phyloP scores from a whole-genome alignment of 1,284 basidiomycete species.

The Heterobasidion occidentale region DNA sequence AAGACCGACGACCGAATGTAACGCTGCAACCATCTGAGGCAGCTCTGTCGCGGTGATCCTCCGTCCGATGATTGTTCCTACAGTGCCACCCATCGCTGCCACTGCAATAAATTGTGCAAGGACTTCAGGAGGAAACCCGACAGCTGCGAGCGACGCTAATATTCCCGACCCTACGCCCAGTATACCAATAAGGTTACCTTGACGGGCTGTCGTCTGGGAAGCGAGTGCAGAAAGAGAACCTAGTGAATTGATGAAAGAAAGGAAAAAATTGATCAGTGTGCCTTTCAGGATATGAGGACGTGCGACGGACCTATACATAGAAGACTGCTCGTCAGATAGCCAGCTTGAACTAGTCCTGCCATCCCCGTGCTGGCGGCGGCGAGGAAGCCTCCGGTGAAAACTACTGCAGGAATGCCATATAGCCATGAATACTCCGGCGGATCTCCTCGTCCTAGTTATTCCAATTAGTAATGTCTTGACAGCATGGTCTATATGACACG shows the following conservation, averaged over 20 bases:
- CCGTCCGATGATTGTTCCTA: conserved; percentile 68
- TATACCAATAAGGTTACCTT: conserved; percentile 78
- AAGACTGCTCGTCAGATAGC: conserved; percentile 74
- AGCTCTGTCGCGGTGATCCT: conserved; percentile 81
- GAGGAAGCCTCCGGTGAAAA: conserved; percentile 77
- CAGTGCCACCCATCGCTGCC: conserved; percentile 57
- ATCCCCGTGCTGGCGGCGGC: conserved; percentile 75
- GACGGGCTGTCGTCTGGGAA: conserved; percentile 72
- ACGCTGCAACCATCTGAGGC: conserved; percentile 69
- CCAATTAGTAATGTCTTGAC: background rate
- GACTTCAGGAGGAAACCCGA: conserved; percentile 70
- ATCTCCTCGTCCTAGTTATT: conserved; percentile 28
- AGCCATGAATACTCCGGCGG: conserved; percentile 82
- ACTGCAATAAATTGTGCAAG: conserved; percentile 74
- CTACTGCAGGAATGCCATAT: conserved; percentile 67
- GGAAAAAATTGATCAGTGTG: background rate
- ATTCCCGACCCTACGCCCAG: conserved; percentile 77
- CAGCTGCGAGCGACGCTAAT: conserved; percentile 69
- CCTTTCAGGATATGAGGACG: background rate
- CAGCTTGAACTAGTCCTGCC: conserved; percentile 80
- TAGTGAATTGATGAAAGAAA: conserved; percentile 18
- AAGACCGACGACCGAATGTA: conserved; percentile 79
- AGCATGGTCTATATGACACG: conserved; percentile 11
- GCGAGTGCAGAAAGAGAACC: conserved; percentile 68
- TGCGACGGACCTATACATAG: conserved; percentile 63